Evolutionary conservation across 257 asterid genomes (phyloP).

Genomic region (Nicotiana paniculata): DNA sequence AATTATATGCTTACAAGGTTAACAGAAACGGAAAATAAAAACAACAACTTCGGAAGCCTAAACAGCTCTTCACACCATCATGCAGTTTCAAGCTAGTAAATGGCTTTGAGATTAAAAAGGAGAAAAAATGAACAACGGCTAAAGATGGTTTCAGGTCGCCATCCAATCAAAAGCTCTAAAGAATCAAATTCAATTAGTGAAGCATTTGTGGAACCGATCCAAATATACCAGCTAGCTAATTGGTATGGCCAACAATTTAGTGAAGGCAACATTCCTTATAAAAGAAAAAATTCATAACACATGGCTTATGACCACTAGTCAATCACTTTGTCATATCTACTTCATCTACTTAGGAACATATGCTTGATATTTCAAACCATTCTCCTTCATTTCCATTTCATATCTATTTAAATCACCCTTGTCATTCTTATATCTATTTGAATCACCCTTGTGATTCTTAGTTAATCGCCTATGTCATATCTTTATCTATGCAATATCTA

Average conservation of each 20-base stretch:
- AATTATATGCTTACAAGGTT: neutral
- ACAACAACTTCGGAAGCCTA: neutral
- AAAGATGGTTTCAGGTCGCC: neutral
- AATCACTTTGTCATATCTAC: neutral
- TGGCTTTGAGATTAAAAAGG: neutral
- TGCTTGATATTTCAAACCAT: neutral
- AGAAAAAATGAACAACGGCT: neutral
- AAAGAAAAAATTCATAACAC: neutral
- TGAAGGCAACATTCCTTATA: neutral
- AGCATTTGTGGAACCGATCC: neutral
- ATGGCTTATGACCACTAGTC: neutral
- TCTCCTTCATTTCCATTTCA: neutral
- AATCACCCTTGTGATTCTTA: neutral
- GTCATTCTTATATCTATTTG: neutral
- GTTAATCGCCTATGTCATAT: neutral
- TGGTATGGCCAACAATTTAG: neutral
- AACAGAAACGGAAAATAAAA: slow-evolving; percentile 20
- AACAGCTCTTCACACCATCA: neutral
- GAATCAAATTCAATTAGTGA: neutral
- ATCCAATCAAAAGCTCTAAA: neutral
- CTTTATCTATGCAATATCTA: neutral
- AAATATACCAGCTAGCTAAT: neutral
- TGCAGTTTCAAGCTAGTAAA: neutral
- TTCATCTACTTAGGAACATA: neutral
- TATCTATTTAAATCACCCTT: neutral